Evolutionary conservation across 495 filamentous ascomycete species (phyloP).

Genomic region (Haplographium delicatum): DNA sequence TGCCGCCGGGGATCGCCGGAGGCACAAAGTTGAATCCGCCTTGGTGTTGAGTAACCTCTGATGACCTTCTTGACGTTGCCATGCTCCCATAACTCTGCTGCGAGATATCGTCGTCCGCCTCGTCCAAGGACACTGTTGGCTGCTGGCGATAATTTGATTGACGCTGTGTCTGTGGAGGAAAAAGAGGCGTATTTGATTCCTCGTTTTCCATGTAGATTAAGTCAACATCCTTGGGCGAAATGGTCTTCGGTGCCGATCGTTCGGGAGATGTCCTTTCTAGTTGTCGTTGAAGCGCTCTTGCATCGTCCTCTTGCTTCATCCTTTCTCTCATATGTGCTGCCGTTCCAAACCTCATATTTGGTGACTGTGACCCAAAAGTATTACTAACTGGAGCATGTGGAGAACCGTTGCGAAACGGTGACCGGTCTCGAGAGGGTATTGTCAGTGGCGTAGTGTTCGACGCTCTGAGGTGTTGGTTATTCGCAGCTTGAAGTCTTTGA

Average conservation of each 20-base stretch:
- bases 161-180: conserved; percentile 44
- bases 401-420: conserved; percentile 78
- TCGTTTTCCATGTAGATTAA: conserved; percentile 75
- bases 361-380: conserved; percentile 33
- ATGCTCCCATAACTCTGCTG: conserved; percentile 39
- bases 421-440: conserved; percentile 59
- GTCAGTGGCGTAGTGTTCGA: conserved; percentile 38
- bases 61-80: conserved; percentile 37
- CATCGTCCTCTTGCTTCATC: conserved; percentile 54
- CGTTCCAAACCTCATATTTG: conserved; percentile 45
- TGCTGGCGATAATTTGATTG: conserved; percentile 10
- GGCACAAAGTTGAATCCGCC: conserved; percentile 35
- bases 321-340: conserved; percentile 55
- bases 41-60: conserved; percentile 23
- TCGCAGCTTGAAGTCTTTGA: conserved; percentile 72
- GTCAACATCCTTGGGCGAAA: conserved; percentile 91
- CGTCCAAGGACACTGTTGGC: conserved; percentile 16
- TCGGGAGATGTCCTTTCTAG: conserved; percentile 36
- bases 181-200: conserved; percentile 62
- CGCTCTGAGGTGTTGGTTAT: conserved; percentile 63
- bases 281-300: conserved; percentile 46
- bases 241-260: conserved; percentile 68
- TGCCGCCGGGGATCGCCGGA: conserved; percentile 31
- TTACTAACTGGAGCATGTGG: conserved; percentile 52
- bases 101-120: conserved; percentile 23